Conservation (phyloP, 208 protist species). For the Acanthamoeba healyi region DNA sequence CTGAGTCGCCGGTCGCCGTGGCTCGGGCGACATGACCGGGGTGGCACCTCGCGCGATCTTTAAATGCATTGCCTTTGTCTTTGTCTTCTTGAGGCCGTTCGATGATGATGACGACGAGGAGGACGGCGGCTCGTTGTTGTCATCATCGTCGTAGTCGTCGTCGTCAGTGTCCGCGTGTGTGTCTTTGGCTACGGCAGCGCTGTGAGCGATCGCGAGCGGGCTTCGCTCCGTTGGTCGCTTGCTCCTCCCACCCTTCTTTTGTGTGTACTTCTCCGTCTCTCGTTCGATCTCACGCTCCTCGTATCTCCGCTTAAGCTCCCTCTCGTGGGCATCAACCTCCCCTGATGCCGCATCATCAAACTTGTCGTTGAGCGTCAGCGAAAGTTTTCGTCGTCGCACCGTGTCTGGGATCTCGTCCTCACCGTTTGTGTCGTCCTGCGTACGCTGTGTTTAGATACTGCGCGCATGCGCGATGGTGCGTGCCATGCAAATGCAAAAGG, state of each 20-base stretch:
- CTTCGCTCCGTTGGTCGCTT: constrained; percentile 6
- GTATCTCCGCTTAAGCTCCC: not conserved
- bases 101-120: not conserved
- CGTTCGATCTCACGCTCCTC: constrained; percentile 18
- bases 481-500: not conserved
- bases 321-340: not conserved
- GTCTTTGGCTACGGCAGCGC: not conserved
- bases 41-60: not conserved
- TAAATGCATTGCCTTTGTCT: not conserved
- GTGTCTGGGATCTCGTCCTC: not conserved
- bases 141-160: not conserved
- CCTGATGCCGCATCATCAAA: not conserved
- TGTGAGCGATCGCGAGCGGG: constrained; percentile 20
- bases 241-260: not conserved
- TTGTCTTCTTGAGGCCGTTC: not conserved
- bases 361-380: constrained; percentile 2
- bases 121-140: not conserved
- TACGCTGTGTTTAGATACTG: not conserved
- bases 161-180: not conserved
- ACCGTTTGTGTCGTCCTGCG: not conserved
- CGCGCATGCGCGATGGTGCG: not conserved
- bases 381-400: not conserved
- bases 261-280: not conserved
- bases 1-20: not conserved
- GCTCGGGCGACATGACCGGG: not conserved